Evolutionary conservation across 192 early-diverging fungal species (phyloP).

Genomic region (Podila epicladia): DNA sequence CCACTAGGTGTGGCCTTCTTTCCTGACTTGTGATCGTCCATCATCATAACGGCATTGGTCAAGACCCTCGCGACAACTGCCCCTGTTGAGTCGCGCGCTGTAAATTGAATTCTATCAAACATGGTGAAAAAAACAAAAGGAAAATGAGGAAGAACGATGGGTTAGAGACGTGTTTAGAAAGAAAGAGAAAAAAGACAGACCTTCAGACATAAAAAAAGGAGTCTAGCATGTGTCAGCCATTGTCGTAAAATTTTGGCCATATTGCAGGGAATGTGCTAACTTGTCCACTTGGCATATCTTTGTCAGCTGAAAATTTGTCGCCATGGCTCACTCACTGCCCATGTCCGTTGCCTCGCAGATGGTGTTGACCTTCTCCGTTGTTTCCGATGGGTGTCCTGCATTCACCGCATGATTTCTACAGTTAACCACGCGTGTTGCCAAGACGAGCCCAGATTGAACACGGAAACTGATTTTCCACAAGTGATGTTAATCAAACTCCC

Average conservation of each 20-base stretch:
- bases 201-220: background rate
- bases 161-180: background rate
- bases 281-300: conserved; percentile 14
- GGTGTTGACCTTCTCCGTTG: background rate
- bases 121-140: background rate
- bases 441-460: too few relatives aligned
- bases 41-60: conserved; percentile 87
- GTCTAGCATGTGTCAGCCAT: background rate
- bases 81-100: conserved; percentile 67
- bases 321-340: background rate
- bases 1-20: conserved; percentile 43
- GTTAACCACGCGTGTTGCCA: too few relatives aligned
- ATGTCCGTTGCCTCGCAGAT: background rate
- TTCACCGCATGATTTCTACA: too few relatives aligned
- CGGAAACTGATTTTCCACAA: too few relatives aligned
- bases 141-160: background rate
- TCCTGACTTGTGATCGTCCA: conserved; percentile 90
- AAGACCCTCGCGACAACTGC: conserved; percentile 73
- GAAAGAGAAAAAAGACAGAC: background rate
- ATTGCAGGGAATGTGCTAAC: conserved; percentile 4
- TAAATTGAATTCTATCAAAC: conserved; percentile 71
- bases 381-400: too few relatives aligned
- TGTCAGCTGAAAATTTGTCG: conserved; percentile 37
- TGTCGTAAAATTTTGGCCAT: too few relatives aligned
- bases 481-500: too few relatives aligned